Evolutionary conservation across 2,329 filamentous ascomycete species (phyloP), one percentile per base, ranked within the genome.

Genomic region (Aotearoamyces nothofagi): DNA sequence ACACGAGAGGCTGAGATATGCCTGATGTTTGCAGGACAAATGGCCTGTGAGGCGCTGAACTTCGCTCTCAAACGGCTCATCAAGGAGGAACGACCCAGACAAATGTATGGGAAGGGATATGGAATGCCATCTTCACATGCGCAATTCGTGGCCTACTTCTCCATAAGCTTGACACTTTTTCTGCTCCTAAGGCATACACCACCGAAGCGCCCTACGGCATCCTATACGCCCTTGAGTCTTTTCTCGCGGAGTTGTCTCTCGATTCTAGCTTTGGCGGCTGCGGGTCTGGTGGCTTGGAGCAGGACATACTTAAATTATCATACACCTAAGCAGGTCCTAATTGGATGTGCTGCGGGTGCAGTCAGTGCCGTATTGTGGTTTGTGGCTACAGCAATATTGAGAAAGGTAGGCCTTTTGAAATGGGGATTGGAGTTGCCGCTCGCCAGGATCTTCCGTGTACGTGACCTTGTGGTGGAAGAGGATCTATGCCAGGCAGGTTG

Each of bases 91-190:
- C 69, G 90, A 27, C 90, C 90, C 15, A 69, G 64, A 37, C 78
- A 78, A 70, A 77, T 61, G 64, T 74, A 86, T 47, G 70, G 83
- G 32, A 92, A 92, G 53, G 90, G 90, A 39, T 98, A 98, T 50
- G 92, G 90, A 43, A 98, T 98, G 92, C 90, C 90, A 8, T 76
- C 70, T 5, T 94, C 86, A 20, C 90, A 98, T 56, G 80, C 90
- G 6, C 90, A 98, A 58, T 98, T 94, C 51, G 79, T 87, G 36
- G 69, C 78, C 32, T 98, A 83, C 61, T 96, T 93, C 66, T 78
- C 82, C 33, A 58, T 92, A 33, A 90, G 80, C 37, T 58, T 96
- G 34, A 63, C 71, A 14, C 61, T 98, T 12, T 96, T 96, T 58
- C 65, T 98, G 24, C 65, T 93, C 25, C 60, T 86, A 35, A 70